Conservation (phyloP, 2,329 filamentous ascomycete species). For the Exophiala sp. region DNA sequence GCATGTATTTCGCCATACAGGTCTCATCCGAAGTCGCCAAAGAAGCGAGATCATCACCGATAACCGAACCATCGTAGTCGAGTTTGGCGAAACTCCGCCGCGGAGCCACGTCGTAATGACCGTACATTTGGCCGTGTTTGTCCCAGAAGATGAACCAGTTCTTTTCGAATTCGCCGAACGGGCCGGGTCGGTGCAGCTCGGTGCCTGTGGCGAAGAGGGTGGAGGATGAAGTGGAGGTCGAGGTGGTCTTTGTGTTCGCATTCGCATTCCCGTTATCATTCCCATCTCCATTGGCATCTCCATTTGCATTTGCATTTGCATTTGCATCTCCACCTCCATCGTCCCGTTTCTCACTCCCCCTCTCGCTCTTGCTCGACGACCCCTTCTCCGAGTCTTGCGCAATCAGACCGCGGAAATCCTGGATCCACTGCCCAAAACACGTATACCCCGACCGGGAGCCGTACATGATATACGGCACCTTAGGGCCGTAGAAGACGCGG, state of each 20-base stretch:
- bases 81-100: conserved; percentile 47
- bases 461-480: conserved; percentile 47
- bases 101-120: conserved; percentile 50
- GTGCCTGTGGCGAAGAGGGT: background rate
- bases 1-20: conserved; percentile 47
- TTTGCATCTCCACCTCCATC: no score
- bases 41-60: conserved; percentile 43
- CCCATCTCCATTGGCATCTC: no score
- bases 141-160: conserved; percentile 61
- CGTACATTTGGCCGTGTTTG: conserved; percentile 40
- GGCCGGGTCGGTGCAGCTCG: conserved; percentile 44
- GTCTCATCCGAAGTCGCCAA: conserved; percentile 37
- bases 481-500: conserved; percentile 52
- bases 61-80: conserved; percentile 39
- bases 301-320: no score
- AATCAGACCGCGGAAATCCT: conserved; percentile 49
- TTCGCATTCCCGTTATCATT: no score
- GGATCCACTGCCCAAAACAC: conserved; percentile 54
- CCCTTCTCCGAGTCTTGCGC: conserved; percentile 44
- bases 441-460: conserved; percentile 51
- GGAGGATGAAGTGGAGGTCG: background rate
- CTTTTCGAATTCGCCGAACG: conserved; percentile 49
- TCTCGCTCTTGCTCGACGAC: no score
- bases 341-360: no score
- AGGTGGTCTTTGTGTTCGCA: background rate